Conservation (phyloP, 768 basidiomycete genomes). For the Termitomyces sp. region DNA sequence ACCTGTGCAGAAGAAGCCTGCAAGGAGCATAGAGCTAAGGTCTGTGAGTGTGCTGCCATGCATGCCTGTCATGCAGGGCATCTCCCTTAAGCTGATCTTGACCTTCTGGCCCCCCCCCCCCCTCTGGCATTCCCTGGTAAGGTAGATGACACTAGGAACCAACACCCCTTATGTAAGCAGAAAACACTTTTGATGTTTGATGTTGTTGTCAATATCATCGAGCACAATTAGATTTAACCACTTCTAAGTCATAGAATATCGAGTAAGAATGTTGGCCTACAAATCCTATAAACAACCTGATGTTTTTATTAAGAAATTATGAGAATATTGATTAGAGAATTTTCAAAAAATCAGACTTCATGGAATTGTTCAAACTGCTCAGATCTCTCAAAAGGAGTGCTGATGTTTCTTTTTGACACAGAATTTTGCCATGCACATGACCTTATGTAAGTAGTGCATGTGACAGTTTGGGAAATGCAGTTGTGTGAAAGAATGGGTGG, state of each 20-base stretch:
- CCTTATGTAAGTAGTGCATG: background rate
- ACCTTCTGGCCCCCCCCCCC: no score
- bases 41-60: no score
- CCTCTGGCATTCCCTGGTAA: no score
- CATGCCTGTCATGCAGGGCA: no score
- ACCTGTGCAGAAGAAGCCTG: no score
- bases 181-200: background rate
- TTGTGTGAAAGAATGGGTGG: background rate
- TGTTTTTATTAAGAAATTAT: background rate
- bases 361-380: background rate
- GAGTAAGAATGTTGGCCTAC: background rate
- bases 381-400: background rate
- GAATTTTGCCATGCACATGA: background rate
- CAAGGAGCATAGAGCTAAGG: no score
- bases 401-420: background rate
- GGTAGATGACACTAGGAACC: no score
- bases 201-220: background rate
- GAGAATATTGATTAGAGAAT: background rate
- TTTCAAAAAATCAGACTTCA: background rate
- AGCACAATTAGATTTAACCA: background rate
- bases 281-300: background rate
- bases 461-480: background rate
- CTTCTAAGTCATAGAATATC: background rate
- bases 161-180: background rate
- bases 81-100: no score